A percentile compares a stretch with the other conserved stretches of the same genome.
Evolutionary conservation across 257 asterid genomes (phyloP).

Genomic region (Nicotiana paniculata): DNA sequence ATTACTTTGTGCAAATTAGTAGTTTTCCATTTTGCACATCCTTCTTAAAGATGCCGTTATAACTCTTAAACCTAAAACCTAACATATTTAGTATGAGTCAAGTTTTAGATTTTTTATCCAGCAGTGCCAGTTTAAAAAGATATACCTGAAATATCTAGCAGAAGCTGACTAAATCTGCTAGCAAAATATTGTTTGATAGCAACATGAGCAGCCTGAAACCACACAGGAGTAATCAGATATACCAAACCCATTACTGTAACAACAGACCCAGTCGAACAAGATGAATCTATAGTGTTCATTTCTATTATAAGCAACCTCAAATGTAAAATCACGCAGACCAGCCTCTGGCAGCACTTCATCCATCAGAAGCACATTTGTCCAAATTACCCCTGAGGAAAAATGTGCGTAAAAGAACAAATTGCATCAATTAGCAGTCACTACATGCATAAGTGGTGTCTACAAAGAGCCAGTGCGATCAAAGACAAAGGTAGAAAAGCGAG

Average conservation of each 20-base stretch:
- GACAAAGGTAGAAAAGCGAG: not conserved
- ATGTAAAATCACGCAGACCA: slow-evolving; percentile 46
- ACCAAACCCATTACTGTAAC: slow-evolving; percentile 3
- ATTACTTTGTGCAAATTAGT: not conserved
- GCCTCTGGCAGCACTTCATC: slow-evolving; percentile 93
- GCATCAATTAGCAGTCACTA: not conserved
- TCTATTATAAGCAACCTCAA: slow-evolving; percentile 44
- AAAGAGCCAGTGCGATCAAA: not conserved
- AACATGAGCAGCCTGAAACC: slow-evolving; percentile 64
- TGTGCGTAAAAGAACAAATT: not conserved
- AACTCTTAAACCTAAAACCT: not conserved
- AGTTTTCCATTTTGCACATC: not conserved
- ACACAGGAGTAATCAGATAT: slow-evolving; percentile 1
- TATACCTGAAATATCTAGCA: slow-evolving; percentile 68
- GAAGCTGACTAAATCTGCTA: slow-evolving; percentile 55
- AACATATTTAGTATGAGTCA: not conserved
- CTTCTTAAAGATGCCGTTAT: not conserved
- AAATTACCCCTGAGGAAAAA: slow-evolving; percentile 52
- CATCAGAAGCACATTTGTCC: slow-evolving; percentile 82
- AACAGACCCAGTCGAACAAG: not conserved
- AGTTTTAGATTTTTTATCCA: not conserved
- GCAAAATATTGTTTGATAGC: slow-evolving; percentile 61
- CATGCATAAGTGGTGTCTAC: not conserved
- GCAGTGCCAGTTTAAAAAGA: slow-evolving; percentile 7
- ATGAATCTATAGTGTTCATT: slow-evolving; percentile 6